Base-by-base conservation (phyloP, 176 grass and related monocot species). In the Paspalum notatum region DNA sequence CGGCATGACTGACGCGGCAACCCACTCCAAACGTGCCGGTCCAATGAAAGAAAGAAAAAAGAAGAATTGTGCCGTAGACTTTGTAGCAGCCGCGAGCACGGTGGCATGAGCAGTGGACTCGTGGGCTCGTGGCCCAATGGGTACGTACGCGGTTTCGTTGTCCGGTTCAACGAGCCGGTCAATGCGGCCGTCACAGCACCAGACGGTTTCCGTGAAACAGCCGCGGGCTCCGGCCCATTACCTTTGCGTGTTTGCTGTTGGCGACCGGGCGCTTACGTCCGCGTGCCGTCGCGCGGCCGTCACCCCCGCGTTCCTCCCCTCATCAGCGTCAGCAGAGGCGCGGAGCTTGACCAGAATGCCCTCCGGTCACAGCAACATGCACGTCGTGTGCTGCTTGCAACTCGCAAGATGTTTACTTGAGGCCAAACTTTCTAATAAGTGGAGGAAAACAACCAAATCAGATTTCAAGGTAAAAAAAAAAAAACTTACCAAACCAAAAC, bases 181-280 rank as follows among this genome's bases (percentile, higher is more conserved):
- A 41, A n/a, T 0, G 46, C 12, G 68, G 25, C 1, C 3, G 45
- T 5, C 26, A 17, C 51, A 5, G 13, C 27, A 20, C 18, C 27
- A 21, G 41, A 32, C 69, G 58, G 32, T 83, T 83, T 54, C 46
- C 32, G 37, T 16, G 69, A 83, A 72, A 40, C 67, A 20, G 46
- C 58, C 44, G 80, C 80, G 46, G 55, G 45, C n/a, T n/a, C n/a
- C n/a, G n/a, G n/a, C n/a, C n/a, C n/a, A n/a, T n/a, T n/a, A n/a
- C n/a, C 45, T 32, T 13, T 72, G 0, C 16, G 66, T 13, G n/a
- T n/a, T n/a, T 22, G 65, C 40, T 13, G 39, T 15, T 16, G 61
- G 15, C 38, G 37, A 39, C 47, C 20, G 40, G 0, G 4, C 27
- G 66, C 56, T 73, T 65, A 54, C 70, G 70, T 50, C 38, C 20